Evolutionary conservation across 1,284 basidiomycete genomes (phyloP).

Genomic region (Malassezia japonica): DNA sequence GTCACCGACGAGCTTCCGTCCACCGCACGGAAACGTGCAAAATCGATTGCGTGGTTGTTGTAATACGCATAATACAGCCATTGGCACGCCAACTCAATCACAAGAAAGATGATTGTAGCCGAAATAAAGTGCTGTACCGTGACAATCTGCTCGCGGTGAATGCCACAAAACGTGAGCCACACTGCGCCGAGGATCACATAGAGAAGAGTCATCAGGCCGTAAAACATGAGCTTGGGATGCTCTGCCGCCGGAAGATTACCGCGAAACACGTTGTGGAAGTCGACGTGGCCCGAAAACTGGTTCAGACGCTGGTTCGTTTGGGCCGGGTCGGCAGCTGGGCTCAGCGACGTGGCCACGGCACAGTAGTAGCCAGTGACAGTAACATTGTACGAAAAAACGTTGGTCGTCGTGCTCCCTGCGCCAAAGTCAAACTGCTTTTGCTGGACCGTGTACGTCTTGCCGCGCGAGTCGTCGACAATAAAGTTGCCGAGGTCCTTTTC

Average conservation of each 20-base stretch:
- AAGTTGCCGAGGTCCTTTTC: slow-evolving; percentile 35
- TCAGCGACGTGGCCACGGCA: slow-evolving; percentile 64
- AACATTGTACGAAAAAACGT: slow-evolving; percentile 58
- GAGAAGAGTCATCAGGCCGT: slow-evolving; percentile 68
- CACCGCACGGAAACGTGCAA: slow-evolving; percentile 28
- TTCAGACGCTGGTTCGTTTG: slow-evolving; percentile 57
- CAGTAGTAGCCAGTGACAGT: slow-evolving; percentile 87
- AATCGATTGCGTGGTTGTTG: slow-evolving; percentile 38
- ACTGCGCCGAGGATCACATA: slow-evolving; percentile 61
- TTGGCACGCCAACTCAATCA: slow-evolving; percentile 79
- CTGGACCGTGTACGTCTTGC: slow-evolving; percentile 18
- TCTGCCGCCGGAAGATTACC: slow-evolving; percentile 84
- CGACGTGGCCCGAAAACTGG: slow-evolving; percentile 64
- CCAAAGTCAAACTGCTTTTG: slow-evolving; percentile 31
- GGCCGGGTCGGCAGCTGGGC: slow-evolving; percentile 15
- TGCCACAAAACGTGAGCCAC: slow-evolving; percentile 79
- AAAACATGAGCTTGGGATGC: slow-evolving; percentile 98
- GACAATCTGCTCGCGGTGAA: slow-evolving; percentile 61
- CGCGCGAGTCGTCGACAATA: slow-evolving; percentile 27
- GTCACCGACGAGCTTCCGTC: slow-evolving; percentile 27
- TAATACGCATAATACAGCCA: slow-evolving; percentile 38
- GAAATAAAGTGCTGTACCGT: slow-evolving; percentile 75
- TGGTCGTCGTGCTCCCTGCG: slow-evolving; percentile 9
- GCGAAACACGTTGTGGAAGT: slow-evolving; percentile 79
- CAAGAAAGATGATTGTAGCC: slow-evolving; percentile 73